Conservation (phyloP, 129 eudicot genomes). For the Smallanthus sonchifolius region DNA sequence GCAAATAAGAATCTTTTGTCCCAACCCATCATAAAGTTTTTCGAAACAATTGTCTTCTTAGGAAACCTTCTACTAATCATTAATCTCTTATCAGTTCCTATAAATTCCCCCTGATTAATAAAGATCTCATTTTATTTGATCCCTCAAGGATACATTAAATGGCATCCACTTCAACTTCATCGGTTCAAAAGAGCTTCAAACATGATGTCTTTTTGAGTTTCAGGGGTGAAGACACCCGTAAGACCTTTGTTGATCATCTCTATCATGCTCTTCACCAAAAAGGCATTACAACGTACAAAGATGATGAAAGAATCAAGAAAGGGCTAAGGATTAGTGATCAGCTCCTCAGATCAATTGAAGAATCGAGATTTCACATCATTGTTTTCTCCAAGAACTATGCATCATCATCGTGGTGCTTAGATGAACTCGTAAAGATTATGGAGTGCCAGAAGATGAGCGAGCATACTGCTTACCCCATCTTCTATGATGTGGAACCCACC, state of each 20-base stretch:
- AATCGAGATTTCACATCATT: not conserved
- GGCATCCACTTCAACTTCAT: not conserved
- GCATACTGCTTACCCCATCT: not conserved
- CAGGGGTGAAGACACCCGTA: not conserved
- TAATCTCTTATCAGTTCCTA: not conserved
- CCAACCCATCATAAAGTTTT: not conserved
- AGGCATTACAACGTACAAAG: not conserved
- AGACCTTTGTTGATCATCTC: not conserved
- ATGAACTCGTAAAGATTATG: not conserved
- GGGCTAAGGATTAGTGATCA: not conserved
- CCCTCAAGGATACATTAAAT: not conserved
- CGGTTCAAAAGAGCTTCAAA: not conserved
- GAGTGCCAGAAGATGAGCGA: not conserved
- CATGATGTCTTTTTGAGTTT: not conserved
- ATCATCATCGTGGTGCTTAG: not conserved
- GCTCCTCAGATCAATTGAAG: not conserved
- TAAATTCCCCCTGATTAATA: not conserved
- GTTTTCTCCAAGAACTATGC: not conserved
- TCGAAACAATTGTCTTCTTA: not conserved
- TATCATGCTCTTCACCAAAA: not conserved
- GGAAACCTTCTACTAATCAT: not conserved
- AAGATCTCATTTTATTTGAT: not conserved
- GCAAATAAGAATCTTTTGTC: not conserved
- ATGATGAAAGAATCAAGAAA: not conserved
- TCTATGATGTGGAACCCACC: not conserved